Conservation (phyloP, 169 alveolate genomes). For the Plasmodium vinckei region DNA sequence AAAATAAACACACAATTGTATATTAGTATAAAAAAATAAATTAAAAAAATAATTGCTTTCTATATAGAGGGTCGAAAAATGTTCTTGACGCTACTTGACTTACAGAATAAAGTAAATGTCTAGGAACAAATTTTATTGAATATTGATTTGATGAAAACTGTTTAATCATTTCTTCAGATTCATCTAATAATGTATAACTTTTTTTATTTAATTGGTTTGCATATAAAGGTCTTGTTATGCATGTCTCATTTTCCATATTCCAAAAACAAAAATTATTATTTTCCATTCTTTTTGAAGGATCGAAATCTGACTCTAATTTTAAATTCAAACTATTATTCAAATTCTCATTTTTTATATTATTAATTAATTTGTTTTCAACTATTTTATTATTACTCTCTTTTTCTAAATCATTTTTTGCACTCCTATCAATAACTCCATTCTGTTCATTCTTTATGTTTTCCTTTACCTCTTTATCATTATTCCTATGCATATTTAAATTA, state of each 20-base stretch:
- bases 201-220: constrained; percentile 39
- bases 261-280: constrained; percentile 47
- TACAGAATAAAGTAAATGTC: constrained; percentile 63
- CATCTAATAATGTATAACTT: constrained; percentile 40
- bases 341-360: not conserved
- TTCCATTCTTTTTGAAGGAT: constrained; percentile 7
- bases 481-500: too few relatives aligned
- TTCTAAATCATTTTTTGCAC: too few relatives aligned
- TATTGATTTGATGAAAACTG: constrained; percentile 45
- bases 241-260: constrained; percentile 59
- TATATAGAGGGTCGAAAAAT: constrained; percentile 64
- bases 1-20: too few relatives aligned
- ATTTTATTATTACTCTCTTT: too few relatives aligned
- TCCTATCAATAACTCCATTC: too few relatives aligned
- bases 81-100: constrained; percentile 73
- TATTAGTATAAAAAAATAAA: not conserved
- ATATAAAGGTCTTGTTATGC: constrained; percentile 64
- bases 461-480: too few relatives aligned
- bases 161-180: constrained; percentile 75
- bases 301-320: constrained; percentile 9
- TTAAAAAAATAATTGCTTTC: constrained; percentile 54
- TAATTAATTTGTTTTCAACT: too few relatives aligned
- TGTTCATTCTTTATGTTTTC: too few relatives aligned
- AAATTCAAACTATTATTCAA: not conserved
- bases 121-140: constrained; percentile 69